Evolutionary conservation across 805 yeast species (phyloP).

Genomic region (Cyberlindnera euphorbiiphila): DNA sequence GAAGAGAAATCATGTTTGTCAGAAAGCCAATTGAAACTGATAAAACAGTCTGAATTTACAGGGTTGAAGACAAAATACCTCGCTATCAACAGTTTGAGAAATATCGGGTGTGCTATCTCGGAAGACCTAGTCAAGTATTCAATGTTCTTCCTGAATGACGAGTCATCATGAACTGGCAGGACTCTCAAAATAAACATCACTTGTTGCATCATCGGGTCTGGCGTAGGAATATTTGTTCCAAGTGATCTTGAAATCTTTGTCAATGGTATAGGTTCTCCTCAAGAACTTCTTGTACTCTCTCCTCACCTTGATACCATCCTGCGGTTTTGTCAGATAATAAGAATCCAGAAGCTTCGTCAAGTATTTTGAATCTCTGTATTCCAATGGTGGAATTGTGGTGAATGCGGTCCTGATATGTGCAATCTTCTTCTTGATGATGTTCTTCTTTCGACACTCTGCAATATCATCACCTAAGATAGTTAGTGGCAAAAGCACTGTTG

Average conservation of each 20-base stretch:
- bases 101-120: slow-evolving; percentile 37
- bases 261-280: slow-evolving; percentile 20
- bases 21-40: background rate
- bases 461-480: slow-evolving; percentile 22
- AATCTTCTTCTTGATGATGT: slow-evolving; percentile 22
- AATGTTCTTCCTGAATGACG: slow-evolving; percentile 11
- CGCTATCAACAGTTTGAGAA: slow-evolving; percentile 27
- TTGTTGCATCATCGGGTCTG: slow-evolving; percentile 7
- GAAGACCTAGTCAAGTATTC: slow-evolving; percentile 28
- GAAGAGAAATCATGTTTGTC: too few species aligned
- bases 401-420: slow-evolving; percentile 19
- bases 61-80: slow-evolving; percentile 27
- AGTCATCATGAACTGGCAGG: background rate
- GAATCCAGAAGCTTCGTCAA: slow-evolving; percentile 17
- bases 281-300: slow-evolving; percentile 26
- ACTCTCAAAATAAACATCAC: slow-evolving; percentile 8
- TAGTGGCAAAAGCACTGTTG: slow-evolving; percentile 21
- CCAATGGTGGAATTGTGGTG: slow-evolving; percentile 22
- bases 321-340: slow-evolving; percentile 1
- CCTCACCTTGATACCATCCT: slow-evolving; percentile 5
- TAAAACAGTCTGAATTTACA: slow-evolving; percentile 4
- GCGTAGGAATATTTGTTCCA: slow-evolving; percentile 22
- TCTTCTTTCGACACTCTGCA: slow-evolving; percentile 18
- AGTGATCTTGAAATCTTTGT: slow-evolving; percentile 12
- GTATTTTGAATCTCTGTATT: slow-evolving; percentile 14